Percentiles rank a stretch among this genome's conserved stretches.
These are phyloP conservation scores for Starmerella vitae DNA, from an alignment of 805 yeast genomes.

Conservation along the genomic window DNA sequence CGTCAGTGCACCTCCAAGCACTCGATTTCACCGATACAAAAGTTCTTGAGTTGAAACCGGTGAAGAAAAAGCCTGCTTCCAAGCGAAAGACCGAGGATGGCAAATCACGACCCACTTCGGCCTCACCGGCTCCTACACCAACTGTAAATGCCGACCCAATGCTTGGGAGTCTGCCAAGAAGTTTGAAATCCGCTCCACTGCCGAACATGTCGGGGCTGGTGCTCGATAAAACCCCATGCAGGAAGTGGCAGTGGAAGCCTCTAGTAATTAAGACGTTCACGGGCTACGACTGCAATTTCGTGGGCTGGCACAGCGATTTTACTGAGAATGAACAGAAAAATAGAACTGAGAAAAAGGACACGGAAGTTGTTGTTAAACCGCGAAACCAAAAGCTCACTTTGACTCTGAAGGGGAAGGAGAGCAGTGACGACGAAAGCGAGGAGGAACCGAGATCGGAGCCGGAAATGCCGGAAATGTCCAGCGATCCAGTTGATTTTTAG, in stretches of 20 bases:
- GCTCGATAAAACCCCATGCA: conserved; percentile 33
- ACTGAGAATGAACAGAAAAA: conserved; percentile 9
- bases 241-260: conserved; percentile 34
- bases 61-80: conserved; percentile 1
- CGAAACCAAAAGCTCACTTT: background rate
- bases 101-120: background rate
- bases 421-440: background rate
- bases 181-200: conserved; percentile 18
- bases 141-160: conserved; percentile 12
- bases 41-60: background rate
- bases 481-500: too few relatives aligned
- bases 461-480: too few relatives aligned
- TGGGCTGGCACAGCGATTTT: conserved; percentile 31
- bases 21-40: background rate
- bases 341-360: conserved; percentile 3
- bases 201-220: conserved; percentile 30
- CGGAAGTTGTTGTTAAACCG: too few relatives aligned
- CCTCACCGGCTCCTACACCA: background rate
- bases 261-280: conserved; percentile 34
- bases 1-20: background rate
- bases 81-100: background rate
- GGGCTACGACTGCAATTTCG: conserved; percentile 30
- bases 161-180: conserved; percentile 17
- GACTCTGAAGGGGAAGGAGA: background rate
- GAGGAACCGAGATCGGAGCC: too few relatives aligned